A percentile compares a stretch with the other conserved stretches of the same genome.
phyloP scores from a whole-genome alignment of 2,329 filamentous ascomycete genomes.

The Periconia macrospinosa region DNA sequence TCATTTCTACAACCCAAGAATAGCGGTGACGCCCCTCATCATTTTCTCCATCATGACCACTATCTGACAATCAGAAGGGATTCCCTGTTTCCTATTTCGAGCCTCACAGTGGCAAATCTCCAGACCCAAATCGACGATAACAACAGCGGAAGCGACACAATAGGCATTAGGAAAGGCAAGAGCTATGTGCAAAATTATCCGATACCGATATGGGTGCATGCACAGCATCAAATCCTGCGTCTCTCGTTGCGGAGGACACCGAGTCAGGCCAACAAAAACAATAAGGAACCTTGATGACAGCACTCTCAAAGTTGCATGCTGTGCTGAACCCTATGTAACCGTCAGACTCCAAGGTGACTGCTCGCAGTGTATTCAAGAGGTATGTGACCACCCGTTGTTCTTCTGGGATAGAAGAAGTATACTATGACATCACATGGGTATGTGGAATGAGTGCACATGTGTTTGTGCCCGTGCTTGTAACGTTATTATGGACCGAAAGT shows the following conservation, averaged over 20 bases:
- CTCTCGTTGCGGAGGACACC: conserved; percentile 39
- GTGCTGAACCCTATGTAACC: conserved; percentile 23
- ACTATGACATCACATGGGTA: too few relatives aligned
- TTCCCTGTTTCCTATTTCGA: too few relatives aligned
- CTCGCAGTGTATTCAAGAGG: conserved; percentile 1
- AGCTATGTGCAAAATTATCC: conserved; percentile 43
- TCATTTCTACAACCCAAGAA: too few relatives aligned
- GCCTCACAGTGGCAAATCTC: too few relatives aligned
- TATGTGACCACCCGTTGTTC: neutral
- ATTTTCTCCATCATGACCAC: too few relatives aligned
- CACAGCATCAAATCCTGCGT: conserved; percentile 30
- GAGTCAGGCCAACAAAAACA: conserved; percentile 17
- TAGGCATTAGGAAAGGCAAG: neutral
- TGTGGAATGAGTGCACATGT: neutral
- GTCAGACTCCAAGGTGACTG: conserved; percentile 19
- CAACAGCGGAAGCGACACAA: neutral
- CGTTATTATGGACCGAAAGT: neutral
- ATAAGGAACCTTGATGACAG: conserved; percentile 3
- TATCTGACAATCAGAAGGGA: too few relatives aligned
- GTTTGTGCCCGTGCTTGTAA: neutral
- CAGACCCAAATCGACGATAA: neutral
- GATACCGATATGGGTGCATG: conserved; percentile 34
- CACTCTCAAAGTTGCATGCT: conserved; percentile 25
- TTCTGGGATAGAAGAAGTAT: too few relatives aligned
- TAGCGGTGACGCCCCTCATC: too few relatives aligned